Conservation (phyloP, 148 eudicot species). For the Chenopodium formosanum region DNA sequence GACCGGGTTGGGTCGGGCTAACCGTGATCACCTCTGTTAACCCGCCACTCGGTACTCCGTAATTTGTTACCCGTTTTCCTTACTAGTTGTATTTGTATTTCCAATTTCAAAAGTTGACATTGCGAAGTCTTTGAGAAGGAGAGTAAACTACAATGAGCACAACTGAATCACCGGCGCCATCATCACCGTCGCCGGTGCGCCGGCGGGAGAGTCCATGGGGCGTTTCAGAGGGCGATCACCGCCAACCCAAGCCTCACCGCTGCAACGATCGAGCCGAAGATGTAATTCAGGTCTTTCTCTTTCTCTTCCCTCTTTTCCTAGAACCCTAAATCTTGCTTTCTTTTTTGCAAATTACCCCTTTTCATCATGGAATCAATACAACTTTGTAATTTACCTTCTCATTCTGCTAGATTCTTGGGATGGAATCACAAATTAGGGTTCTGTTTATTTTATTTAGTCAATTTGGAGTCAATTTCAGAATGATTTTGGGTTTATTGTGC, state of each 20-base stretch:
- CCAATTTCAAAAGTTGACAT: too few species aligned
- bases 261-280: slow-evolving; percentile 97
- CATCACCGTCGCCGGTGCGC: slow-evolving; percentile 40
- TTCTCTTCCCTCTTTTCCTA: background rate
- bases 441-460: background rate
- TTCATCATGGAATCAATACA: too few species aligned
- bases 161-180: background rate
- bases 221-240: slow-evolving; percentile 44
- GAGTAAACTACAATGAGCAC: background rate
- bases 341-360: too few species aligned
- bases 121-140: too few species aligned
- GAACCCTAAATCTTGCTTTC: slow-evolving; percentile 13
- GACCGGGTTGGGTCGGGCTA: too few species aligned
- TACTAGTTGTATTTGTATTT: too few species aligned
- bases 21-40: too few species aligned
- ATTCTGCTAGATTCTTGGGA: too few species aligned
- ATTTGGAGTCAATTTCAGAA: background rate
- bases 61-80: too few species aligned
- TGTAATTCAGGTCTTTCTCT: slow-evolving; percentile 57
- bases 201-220: slow-evolving; percentile 97
- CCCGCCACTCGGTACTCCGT: too few species aligned
- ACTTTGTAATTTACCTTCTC: too few species aligned
- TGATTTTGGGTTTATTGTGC: background rate
- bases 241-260: slow-evolving; percentile 71
- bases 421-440: background rate